Evolutionary conservation across 176 grass and related monocot genomes (phyloP).

Genomic region (Cenchrus purpureus): DNA sequence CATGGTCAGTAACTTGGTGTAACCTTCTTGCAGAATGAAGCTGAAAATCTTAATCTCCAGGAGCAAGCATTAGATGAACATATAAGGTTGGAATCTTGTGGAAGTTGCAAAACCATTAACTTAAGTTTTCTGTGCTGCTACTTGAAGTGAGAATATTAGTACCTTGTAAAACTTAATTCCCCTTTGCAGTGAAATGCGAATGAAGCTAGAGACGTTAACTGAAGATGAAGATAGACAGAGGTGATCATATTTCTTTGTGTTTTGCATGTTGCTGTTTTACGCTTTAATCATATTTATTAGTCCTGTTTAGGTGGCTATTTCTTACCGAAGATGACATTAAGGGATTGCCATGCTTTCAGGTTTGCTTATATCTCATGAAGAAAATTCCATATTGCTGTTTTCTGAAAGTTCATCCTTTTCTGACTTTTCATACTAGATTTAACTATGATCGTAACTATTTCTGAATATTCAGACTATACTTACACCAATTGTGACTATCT

Average conservation of each 20-base stretch:
- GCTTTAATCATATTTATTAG: constrained; percentile 31
- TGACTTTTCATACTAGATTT: constrained; percentile 16
- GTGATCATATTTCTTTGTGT: constrained; percentile 45
- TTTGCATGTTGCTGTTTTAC: constrained; percentile 13
- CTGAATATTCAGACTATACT: constrained; percentile 3
- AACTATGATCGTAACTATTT: constrained; percentile 1
- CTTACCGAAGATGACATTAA: constrained; percentile 97
- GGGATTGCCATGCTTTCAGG: constrained; percentile 90
- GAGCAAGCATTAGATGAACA: constrained; percentile 71
- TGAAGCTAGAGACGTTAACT: constrained; percentile 71
- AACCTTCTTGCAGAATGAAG: constrained; percentile 65
- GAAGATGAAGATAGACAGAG: constrained; percentile 81
- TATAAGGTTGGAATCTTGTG: constrained; percentile 65
- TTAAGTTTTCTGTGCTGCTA: constrained; percentile 24
- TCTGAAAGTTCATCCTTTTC: constrained; percentile 7
- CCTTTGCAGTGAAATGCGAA: constrained; percentile 71
- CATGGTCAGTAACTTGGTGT: constrained; percentile 7
- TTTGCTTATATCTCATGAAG: constrained; percentile 31
- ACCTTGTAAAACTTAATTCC: constrained; percentile 38
- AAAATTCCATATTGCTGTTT: constrained; percentile 17
- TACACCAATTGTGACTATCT: not conserved
- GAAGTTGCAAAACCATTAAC: constrained; percentile 34
- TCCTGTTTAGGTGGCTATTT: constrained; percentile 79
- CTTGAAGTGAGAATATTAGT: constrained; percentile 37
- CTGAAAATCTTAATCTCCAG: constrained; percentile 69